These are phyloP conservation scores for Blastocystis sp. DNA, from an alignment of 352 stramenopile species.

Conservation along the genomic window DNA sequence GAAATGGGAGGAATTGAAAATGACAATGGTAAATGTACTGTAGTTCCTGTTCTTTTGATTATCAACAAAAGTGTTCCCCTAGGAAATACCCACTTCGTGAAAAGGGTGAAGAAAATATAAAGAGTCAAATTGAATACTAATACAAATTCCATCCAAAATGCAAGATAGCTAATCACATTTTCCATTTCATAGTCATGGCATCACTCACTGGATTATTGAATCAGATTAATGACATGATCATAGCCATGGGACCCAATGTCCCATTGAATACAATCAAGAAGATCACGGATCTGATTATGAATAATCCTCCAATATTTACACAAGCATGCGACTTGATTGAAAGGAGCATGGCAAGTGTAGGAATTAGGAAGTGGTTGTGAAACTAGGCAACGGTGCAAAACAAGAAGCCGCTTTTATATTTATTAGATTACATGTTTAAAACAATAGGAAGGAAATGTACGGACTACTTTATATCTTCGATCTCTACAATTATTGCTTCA, in stretches of 20 bases:
- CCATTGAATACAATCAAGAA: conserved; percentile 22
- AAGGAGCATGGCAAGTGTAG: conserved; percentile 8
- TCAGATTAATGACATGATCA: conserved; percentile 2
- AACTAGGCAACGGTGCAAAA: conserved; percentile 37
- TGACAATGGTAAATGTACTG: neutral
- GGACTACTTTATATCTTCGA: neutral
- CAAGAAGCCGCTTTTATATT: conserved; percentile 15
- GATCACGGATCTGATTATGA: conserved; percentile 14
- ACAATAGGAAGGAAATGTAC: neutral
- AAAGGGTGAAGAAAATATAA: neutral
- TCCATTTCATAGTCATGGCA: neutral
- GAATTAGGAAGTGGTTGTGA: neutral
- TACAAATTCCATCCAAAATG: neutral
- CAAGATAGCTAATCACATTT: neutral
- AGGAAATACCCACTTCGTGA: neutral
- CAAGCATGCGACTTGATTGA: conserved; percentile 35
- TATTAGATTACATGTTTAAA: conserved; percentile 52
- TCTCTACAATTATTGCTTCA: conserved; percentile 9
- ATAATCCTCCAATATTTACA: conserved; percentile 18
- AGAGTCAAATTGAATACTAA: neutral
- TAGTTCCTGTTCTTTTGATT: neutral
- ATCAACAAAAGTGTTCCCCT: neutral
- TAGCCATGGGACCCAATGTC: conserved; percentile 5
- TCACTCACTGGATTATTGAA: neutral
- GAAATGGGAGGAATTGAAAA: conserved; percentile 14